Base-by-base conservation (phyloP, 2,329 filamentous ascomycete genomes). In the Podosphaera fusca region DNA sequence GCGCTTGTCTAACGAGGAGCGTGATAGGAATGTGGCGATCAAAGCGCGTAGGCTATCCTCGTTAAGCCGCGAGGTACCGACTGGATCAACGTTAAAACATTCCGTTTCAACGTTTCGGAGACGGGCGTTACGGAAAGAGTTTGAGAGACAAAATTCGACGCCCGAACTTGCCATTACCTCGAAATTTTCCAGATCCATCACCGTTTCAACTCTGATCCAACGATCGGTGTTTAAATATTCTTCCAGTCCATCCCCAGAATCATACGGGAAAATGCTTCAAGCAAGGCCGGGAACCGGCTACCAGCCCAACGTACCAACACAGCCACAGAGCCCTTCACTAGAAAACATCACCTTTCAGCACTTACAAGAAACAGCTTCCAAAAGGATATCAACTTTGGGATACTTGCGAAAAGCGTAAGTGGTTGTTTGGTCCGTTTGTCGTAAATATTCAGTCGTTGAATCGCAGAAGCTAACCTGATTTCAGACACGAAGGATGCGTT, bases 321-420 rank as follows among this genome's bases (percentile, higher is more conserved):
- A 61, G 46, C 65, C 65, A 30, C 58, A 59, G 8, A 68, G 65
- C 60, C 67, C 67, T 31, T 66, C 66, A 3, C 58, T 68, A 21
- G 67, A 69, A 56, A 64, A 63, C 10, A 67, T 69, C 47, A 68
- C 66, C 58, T 67, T 79, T 59, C 74, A 77, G 61, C 80, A 82
- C 63, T 77, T 98, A 60, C 85, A 90, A 58, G 90, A 96, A 59
- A 79, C 87, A 64, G 84, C 87, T 42, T 83, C 84, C 58, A 98
- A 98, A 73, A 79, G 92, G 63, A 95, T 98, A 73, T 88, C 87
- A 1, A 96, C 92, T 0, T 70, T 98, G 47, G 87, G 94, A 64
- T 98, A 98, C 67, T 70, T 98, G 61, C 80, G 89, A 60, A 95
- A 94, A 72, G 84, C 88, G 87, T 94, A 72, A 64, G 86, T 76